Evolutionary conservation across 129 eudicot genomes (phyloP).

Genomic region (Centaurea solstitialis): DNA sequence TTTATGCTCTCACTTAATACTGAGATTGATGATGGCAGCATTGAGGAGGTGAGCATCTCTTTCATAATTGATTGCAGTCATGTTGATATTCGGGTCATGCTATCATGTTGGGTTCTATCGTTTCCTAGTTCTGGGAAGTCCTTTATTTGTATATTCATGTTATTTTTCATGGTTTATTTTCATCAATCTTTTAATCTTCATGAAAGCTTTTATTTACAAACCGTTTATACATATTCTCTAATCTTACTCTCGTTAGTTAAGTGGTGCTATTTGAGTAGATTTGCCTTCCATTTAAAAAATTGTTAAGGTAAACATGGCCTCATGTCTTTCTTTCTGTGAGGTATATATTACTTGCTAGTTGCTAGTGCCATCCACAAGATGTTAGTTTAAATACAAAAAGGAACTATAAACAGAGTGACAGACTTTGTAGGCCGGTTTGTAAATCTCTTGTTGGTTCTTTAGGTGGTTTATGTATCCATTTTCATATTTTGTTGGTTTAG

Average conservation of each 20-base stretch:
- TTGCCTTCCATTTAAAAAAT: too few relatives aligned
- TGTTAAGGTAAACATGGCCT: too few relatives aligned
- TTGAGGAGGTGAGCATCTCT: conserved; percentile 57
- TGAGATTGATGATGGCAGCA: conserved; percentile 79
- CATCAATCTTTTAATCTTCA: not conserved
- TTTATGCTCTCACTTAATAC: conserved; percentile 71
- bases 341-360: too few relatives aligned
- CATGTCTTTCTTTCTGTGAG: too few relatives aligned
- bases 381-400: not conserved
- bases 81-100: not conserved
- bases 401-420: not conserved
- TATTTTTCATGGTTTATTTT: not conserved
- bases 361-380: too few relatives aligned
- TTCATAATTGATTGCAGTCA: not conserved
- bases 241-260: too few relatives aligned
- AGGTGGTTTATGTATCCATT: not conserved
- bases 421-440: not conserved
- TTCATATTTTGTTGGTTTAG: not conserved
- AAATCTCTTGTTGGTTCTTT: not conserved
- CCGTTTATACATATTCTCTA: too few relatives aligned
- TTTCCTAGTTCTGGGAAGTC: not conserved
- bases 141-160: not conserved
- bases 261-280: too few relatives aligned
- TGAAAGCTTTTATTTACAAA: not conserved
- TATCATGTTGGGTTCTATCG: not conserved